These are phyloP conservation scores for Penicillium sp. DNA, from an alignment of 2,329 filamentous ascomycete genomes.

Conservation along the genomic window DNA sequence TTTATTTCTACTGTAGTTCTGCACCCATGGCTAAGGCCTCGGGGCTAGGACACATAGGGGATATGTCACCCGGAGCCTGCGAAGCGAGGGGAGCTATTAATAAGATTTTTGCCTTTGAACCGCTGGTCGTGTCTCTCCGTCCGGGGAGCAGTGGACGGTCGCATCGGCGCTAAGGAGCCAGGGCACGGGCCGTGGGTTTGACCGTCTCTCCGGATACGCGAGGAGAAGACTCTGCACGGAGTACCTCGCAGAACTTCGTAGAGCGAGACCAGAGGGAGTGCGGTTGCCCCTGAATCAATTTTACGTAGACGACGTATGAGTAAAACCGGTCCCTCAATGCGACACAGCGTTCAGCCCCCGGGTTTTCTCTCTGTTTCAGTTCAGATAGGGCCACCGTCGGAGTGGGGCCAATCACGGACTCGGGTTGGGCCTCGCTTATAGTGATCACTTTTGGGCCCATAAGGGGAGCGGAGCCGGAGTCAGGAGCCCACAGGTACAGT, in stretches of 20 bases:
- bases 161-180: slow-evolving; percentile 3
- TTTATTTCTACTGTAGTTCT: background rate
- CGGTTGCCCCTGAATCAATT: background rate
- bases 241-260: too few species aligned
- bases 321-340: background rate
- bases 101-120: background rate
- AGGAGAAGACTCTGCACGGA: too few species aligned
- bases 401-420: background rate
- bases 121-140: background rate
- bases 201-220: background rate
- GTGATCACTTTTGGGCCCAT: background rate
- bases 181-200: slow-evolving; percentile 5
- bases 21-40: background rate
- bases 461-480: background rate
- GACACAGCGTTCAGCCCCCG: background rate
- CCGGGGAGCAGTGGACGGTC: slow-evolving; percentile 7
- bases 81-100: background rate
- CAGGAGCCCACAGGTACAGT: background rate
- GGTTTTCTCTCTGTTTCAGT: background rate
- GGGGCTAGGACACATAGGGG: background rate
- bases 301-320: background rate
- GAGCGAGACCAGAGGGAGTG: too few species aligned
- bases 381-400: background rate
- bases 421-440: slow-evolving; percentile 6
- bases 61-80: background rate